Percentiles rank a stretch among this genome's conserved stretches.
Evolutionary conservation across 768 basidiomycete genomes (phyloP).

Genomic region (Coprinellus aureogranulatus): DNA sequence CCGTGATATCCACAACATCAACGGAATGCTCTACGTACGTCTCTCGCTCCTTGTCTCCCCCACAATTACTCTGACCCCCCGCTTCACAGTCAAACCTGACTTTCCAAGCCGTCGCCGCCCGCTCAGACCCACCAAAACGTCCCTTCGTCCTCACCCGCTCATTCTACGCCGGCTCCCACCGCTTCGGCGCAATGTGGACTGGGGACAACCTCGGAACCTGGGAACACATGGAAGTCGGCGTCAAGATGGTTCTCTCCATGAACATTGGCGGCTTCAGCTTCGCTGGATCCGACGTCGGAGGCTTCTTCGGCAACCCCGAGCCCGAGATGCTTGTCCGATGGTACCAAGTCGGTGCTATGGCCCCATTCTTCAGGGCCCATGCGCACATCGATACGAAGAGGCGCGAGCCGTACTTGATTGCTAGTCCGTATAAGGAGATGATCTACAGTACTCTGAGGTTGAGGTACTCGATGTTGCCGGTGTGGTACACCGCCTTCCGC

Average conservation of each 20-base stretch:
- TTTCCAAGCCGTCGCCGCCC: slow-evolving; percentile 69
- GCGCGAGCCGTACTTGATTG: slow-evolving; percentile 90
- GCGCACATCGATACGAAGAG: slow-evolving; percentile 98
- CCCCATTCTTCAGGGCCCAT: slow-evolving; percentile 98
- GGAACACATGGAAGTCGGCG: slow-evolving; percentile 93
- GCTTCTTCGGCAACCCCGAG: slow-evolving; percentile 97
- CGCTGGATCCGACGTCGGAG: slow-evolving; percentile 92
- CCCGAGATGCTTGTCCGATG: slow-evolving; percentile 94
- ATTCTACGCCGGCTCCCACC: slow-evolving; percentile 94
- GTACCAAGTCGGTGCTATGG: slow-evolving; percentile 95
- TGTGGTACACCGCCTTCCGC: slow-evolving; percentile 98
- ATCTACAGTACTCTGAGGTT: slow-evolving; percentile 76
- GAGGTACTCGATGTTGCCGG: slow-evolving; percentile 81
- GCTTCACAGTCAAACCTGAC: slow-evolving; percentile 74
- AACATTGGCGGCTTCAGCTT: slow-evolving; percentile 90
- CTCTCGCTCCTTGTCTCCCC: neutral
- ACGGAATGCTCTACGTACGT: slow-evolving; percentile 88
- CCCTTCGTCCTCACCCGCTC: slow-evolving; percentile 96
- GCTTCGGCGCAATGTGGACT: slow-evolving; percentile 98
- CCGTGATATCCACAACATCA: slow-evolving; percentile 95
- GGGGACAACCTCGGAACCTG: slow-evolving; percentile 97
- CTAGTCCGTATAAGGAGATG: slow-evolving; percentile 84
- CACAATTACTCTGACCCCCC: neutral
- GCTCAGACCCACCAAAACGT: slow-evolving; percentile 72
- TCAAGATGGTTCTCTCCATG: slow-evolving; percentile 90